Percentiles rank a stretch among this genome's conserved stretches.
Conservation (phyloP, 305 asterid genomes). For the Fraxinus baroniana region DNA sequence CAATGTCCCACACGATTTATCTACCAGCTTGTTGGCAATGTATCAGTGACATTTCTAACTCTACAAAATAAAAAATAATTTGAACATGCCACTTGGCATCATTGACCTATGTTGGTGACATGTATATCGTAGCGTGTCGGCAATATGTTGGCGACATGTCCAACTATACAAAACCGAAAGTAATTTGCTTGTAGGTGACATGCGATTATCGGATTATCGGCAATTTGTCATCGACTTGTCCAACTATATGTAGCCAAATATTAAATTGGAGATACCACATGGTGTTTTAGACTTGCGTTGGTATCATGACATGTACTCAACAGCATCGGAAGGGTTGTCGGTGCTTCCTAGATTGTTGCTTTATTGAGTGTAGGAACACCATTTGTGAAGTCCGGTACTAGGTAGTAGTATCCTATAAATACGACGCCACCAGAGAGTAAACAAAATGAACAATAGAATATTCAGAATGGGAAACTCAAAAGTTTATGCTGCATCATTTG, state of each 20-base stretch:
- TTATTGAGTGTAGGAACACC: not conserved
- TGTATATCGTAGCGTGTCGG: not conserved
- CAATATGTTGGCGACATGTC: not conserved
- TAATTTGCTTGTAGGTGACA: not conserved
- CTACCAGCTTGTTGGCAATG: not conserved
- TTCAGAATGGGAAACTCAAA: not conserved
- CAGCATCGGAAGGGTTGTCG: not conserved
- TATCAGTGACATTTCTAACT: not conserved
- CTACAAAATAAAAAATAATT: too few relatives aligned
- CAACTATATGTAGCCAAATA: not conserved
- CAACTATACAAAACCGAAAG: not conserved
- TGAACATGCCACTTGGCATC: not conserved
- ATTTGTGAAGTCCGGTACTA: conserved; percentile 1
- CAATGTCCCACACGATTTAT: not conserved
- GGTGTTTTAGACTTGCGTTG: not conserved
- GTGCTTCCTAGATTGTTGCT: not conserved
- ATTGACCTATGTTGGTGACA: not conserved
- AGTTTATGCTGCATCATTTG: conserved; percentile 9
- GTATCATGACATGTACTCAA: not conserved
- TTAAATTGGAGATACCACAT: not conserved
- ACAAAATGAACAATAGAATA: not conserved
- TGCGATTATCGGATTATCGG: not conserved
- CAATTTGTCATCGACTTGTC: not conserved
- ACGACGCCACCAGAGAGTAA: not conserved
- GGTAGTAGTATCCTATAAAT: not conserved